These are phyloP conservation scores for Earliella scabrosa DNA, from an alignment of 1,284 basidiomycete genomes.

Conservation along the genomic window DNA sequence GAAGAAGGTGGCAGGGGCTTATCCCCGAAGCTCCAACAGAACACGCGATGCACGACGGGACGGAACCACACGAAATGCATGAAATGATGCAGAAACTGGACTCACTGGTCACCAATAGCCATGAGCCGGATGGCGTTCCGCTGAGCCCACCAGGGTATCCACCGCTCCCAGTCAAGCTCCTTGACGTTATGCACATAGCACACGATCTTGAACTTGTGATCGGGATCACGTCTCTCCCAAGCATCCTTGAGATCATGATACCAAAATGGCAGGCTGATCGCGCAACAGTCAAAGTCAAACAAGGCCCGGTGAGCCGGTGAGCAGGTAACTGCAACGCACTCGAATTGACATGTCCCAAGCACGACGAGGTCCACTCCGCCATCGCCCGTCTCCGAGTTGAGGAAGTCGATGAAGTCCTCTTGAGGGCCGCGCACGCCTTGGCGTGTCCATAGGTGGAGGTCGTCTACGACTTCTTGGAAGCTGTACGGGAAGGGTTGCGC, in stretches of 20 bases:
- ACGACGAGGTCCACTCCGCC: conserved; percentile 38
- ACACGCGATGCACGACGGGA: no score
- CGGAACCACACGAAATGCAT: no score
- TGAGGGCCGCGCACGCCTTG: conserved; percentile 28
- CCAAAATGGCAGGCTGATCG: conserved; percentile 25
- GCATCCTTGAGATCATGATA: conserved; percentile 36
- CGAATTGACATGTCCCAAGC: conserved; percentile 41
- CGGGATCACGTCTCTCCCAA: conserved; percentile 38
- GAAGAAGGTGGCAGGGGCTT: no score
- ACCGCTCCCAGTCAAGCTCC: conserved; percentile 37
- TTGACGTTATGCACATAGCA: conserved; percentile 42
- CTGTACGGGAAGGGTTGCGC: conserved; percentile 34
- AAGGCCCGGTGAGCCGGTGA: no score
- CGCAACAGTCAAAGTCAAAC: no score
- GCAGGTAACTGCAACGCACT: conserved; percentile 33
- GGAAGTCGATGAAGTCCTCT: conserved; percentile 30
- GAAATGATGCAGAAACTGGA: no score
- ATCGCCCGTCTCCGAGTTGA: conserved; percentile 25
- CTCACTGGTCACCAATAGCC: conserved; percentile 42
- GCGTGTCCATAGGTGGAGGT: conserved; percentile 33
- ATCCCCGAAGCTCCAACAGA: no score
- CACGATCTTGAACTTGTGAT: conserved; percentile 41
- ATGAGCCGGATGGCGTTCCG: conserved; percentile 41
- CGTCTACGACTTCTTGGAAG: conserved; percentile 38
- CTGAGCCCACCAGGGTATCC: conserved; percentile 40